These are phyloP conservation scores for Pythium brassicae DNA, from an alignment of 352 stramenopile genomes.

Conservation along the genomic window DNA sequence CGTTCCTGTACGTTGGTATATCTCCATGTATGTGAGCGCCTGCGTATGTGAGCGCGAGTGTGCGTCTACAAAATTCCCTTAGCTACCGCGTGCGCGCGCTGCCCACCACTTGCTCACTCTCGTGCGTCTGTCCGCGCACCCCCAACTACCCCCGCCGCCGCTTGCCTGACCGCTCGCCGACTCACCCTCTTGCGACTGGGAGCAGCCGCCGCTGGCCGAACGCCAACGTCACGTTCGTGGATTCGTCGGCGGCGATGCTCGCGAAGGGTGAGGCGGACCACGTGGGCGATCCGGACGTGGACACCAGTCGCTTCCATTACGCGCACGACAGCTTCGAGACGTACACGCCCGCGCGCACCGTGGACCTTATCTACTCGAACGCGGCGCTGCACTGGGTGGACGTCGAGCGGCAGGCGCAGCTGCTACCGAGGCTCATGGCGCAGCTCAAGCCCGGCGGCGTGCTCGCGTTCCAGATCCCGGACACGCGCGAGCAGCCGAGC, in stretches of 20 bases:
- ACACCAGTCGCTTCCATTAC: conserved; percentile 32
- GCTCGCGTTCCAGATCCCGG: conserved; percentile 72
- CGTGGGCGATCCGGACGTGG: conserved; percentile 15
- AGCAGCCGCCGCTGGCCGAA: conserved; percentile 47
- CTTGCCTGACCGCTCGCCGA: no score
- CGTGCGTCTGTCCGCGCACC: no score
- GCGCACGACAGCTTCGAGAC: conserved; percentile 52
- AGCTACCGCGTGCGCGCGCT: no score
- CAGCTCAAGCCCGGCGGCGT: conserved; percentile 65
- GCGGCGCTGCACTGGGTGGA: conserved; percentile 66
- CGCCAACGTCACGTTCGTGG: conserved; percentile 51
- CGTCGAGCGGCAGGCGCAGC: conserved; percentile 33
- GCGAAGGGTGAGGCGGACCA: conserved; percentile 41
- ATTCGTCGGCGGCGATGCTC: conserved; percentile 62
- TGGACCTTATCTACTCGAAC: conserved; percentile 77
- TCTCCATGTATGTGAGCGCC: no score
- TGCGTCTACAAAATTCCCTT: no score
- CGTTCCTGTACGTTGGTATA: conserved; percentile 46
- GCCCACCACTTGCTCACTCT: no score
- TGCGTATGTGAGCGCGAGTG: no score
- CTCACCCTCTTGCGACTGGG: no score
- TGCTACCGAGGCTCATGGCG: conserved; percentile 48
- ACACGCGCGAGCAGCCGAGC: conserved; percentile 53
- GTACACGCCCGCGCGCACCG: conserved; percentile 25
- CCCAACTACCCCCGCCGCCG: no score